These are phyloP conservation scores for Alternaria sp. DNA, from an alignment of 2,329 filamentous ascomycete genomes.

Conservation along the genomic window DNA sequence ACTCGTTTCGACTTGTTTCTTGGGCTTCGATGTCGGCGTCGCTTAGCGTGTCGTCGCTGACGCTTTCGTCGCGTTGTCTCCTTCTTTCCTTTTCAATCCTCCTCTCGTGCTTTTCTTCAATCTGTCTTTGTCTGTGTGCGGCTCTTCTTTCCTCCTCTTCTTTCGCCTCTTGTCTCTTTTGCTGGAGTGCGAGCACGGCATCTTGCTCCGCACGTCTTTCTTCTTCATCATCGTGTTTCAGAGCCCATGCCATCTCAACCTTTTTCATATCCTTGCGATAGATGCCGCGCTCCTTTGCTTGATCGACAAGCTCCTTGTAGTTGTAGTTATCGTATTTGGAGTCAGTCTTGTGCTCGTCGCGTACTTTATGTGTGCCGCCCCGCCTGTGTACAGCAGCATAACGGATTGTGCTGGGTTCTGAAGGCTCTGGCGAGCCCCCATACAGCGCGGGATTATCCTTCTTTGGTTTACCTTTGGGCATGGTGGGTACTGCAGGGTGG, in stretches of 20 bases:
- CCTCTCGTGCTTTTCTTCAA: constrained; percentile 14
- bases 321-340: constrained; percentile 41
- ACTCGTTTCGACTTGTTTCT: constrained; percentile 5
- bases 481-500: constrained; percentile 8
- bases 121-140: constrained; percentile 1
- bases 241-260: constrained; percentile 31
- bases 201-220: constrained; percentile 17
- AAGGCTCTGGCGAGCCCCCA: neutral
- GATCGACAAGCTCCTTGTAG: constrained; percentile 31
- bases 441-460: constrained; percentile 14
- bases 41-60: constrained; percentile 23
- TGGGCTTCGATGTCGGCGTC: constrained; percentile 4
- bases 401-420: constrained; percentile 13
- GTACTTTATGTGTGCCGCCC: constrained; percentile 43
- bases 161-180: constrained; percentile 18
- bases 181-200: constrained; percentile 17
- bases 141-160: constrained; percentile 19
- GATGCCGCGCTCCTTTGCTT: constrained; percentile 28
- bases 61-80: constrained; percentile 23
- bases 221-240: constrained; percentile 31
- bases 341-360: constrained; percentile 35
- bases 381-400: constrained; percentile 32
- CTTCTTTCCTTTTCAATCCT: constrained; percentile 15
- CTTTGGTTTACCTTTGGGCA: constrained; percentile 28
- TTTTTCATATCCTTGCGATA: constrained; percentile 46